Base-by-base conservation (phyloP, 2,329 filamentous ascomycete species). In the Tricladium varicosporioides region DNA sequence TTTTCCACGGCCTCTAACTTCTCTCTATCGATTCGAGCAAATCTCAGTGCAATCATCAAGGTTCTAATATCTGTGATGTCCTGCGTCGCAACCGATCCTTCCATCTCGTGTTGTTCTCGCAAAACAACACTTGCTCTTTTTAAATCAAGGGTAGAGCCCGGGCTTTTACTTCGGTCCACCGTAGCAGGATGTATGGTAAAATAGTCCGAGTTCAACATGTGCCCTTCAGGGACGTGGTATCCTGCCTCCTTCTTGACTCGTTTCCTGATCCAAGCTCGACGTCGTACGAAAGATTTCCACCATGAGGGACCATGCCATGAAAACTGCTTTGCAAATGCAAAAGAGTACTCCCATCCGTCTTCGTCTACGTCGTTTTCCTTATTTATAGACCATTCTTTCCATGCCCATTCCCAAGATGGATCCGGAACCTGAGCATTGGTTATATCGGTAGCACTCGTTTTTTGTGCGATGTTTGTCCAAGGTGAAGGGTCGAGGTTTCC, bases 261-360 rank as follows among this genome's bases (percentile, higher is more conserved):
- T 71, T 90, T 88, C 45, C 94, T 81, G 54, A 93, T 84, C 94
- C 94, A 99, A 18, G 91, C 85, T 60, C 94, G 82, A 64, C 94
- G 80, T 36, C 94, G 82, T n/a, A 97, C 94, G 69, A 93, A 99
- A 1, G 91, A 96, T 71, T 92, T 93, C 73, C 91, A 96, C 92
- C 93, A 97, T 22, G 85, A 88, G 15, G 89, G 89, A 2, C 87
- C 87, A 72, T 99, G 94, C 94, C 94, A 99, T 2, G 85, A 84
- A 63, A 89, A 91, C 44, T 75, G 78, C 59, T 81, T 84, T 62
- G 78, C 78, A 70, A 97, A 99, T 63, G 89, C 87, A 70, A 97
- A 92, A 14, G 91, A 94, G 73, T 99, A 99, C 70, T 96, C 88
- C 94, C 94, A 99, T 2, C 94, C 94, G 61, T 93, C 89, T 60